These are phyloP conservation scores for Batrachochytrium dendrobatidis DNA, from an alignment of 371 early-diverging fungal genomes.

Conservation along the genomic window DNA sequence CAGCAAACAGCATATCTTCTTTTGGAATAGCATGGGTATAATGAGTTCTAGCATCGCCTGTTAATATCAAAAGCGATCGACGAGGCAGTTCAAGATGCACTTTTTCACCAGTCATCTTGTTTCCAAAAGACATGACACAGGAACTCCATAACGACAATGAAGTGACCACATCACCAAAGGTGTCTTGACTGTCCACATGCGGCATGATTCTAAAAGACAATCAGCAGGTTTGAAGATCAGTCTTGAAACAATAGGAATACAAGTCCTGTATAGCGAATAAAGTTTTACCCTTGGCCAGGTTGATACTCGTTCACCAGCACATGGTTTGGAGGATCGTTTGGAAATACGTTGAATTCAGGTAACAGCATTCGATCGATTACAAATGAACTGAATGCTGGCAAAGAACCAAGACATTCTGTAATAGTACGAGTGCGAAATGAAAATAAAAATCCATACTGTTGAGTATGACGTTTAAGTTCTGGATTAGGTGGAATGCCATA, in stretches of 20 bases:
- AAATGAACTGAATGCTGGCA: conserved; percentile 42
- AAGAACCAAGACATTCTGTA: conserved; percentile 45
- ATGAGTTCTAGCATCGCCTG: conserved; percentile 50
- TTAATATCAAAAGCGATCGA: conserved; percentile 60
- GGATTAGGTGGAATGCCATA: conserved; percentile 53
- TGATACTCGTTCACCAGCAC: conserved; percentile 67
- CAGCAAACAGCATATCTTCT: conserved; percentile 39
- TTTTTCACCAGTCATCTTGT: conserved; percentile 10
- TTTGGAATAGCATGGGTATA: conserved; percentile 65
- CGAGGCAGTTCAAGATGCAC: conserved; percentile 14
- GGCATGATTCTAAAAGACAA: conserved; percentile 26
- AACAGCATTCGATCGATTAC: conserved; percentile 32
- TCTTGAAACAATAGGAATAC: too few species aligned
- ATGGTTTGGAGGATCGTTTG: conserved; percentile 42
- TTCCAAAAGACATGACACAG: conserved; percentile 60
- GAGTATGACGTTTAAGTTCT: conserved; percentile 63
- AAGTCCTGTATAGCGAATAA: too few species aligned
- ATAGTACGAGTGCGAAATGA: conserved; percentile 57
- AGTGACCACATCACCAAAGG: conserved; percentile 59
- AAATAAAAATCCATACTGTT: conserved; percentile 66
- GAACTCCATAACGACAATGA: conserved; percentile 59
- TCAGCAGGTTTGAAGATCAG: too few species aligned
- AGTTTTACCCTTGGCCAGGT: conserved; percentile 53
- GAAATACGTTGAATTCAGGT: conserved; percentile 4
- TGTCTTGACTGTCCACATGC: conserved; percentile 41